phyloP scores from a whole-genome alignment of 495 filamentous ascomycete species.

The Podospora sp. region DNA sequence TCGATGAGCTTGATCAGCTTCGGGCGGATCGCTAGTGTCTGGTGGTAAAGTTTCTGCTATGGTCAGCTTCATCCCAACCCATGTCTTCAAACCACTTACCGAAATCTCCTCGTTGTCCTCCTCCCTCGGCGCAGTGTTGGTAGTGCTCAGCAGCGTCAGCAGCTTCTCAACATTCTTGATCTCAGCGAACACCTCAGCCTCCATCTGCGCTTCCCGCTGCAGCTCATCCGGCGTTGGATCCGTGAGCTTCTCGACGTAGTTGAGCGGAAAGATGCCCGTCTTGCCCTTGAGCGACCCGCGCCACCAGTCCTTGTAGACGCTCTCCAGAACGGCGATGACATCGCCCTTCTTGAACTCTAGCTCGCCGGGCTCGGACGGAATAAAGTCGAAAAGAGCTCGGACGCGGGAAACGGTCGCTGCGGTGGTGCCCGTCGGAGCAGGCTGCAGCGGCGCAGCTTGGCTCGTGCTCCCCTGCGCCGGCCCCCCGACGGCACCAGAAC shows the following conservation, averaged over 20 bases:
- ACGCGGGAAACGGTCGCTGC: conserved; percentile 97
- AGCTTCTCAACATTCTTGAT: conserved; percentile 99
- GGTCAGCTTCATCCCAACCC: conserved; percentile 18
- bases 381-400: conserved; percentile 90
- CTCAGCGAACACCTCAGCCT: conserved; percentile 95
- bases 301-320: conserved; percentile 99
- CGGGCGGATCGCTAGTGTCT: conserved; percentile 88
- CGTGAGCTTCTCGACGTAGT: conserved; percentile 96
- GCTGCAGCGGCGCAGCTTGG: conserved; percentile 45
- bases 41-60: conserved; percentile 79
- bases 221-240: conserved; percentile 94
- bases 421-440: conserved; percentile 65
- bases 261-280: conserved; percentile 96
- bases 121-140: conserved; percentile 80
- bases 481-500: conserved; percentile 14
- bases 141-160: conserved; percentile 90
- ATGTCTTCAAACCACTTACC: conserved; percentile 40
- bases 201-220: conserved; percentile 95
- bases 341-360: conserved; percentile 96
- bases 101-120: conserved; percentile 94
- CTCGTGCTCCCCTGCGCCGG: conserved; percentile 25
- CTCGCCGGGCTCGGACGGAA: conserved; percentile 90
- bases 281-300: conserved; percentile 91
- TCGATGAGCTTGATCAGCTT: conserved; percentile 98
- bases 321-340: conserved; percentile 95